These are phyloP conservation scores for Pythium phragmiticola DNA, from an alignment of 352 stramenopile genomes.

Conservation along the genomic window DNA sequence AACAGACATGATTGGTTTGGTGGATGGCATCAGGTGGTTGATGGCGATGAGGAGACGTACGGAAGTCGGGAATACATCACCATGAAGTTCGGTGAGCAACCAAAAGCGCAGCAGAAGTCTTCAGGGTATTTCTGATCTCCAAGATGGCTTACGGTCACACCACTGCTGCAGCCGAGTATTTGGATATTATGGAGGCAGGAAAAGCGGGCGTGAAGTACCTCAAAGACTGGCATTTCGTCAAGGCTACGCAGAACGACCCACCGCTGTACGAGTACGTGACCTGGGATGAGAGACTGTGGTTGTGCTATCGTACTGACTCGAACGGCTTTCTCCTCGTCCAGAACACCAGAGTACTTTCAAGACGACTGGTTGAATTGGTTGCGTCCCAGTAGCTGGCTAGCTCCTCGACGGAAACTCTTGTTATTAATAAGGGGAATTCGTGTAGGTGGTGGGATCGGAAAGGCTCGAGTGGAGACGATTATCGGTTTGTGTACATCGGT, in stretches of 20 bases:
- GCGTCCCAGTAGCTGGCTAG: neutral
- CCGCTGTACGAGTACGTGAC: conserved; percentile 58
- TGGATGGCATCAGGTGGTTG: conserved; percentile 36
- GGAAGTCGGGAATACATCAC: conserved; percentile 50
- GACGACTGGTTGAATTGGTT: conserved; percentile 94
- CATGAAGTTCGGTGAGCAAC: conserved; percentile 57
- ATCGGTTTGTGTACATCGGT: conserved; percentile 97
- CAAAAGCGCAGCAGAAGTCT: no score
- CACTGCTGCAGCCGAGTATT: conserved; percentile 47
- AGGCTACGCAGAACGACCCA: conserved; percentile 38
- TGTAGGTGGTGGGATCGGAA: conserved; percentile 79
- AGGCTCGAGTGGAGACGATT: conserved; percentile 75
- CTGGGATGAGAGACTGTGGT: conserved; percentile 10
- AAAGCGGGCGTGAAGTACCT: conserved; percentile 64
- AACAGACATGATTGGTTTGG: neutral
- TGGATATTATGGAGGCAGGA: conserved; percentile 49
- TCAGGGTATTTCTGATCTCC: neutral
- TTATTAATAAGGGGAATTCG: neutral
- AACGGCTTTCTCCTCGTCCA: conserved; percentile 25
- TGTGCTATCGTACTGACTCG: neutral
- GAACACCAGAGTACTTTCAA: conserved; percentile 82
- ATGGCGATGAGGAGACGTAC: conserved; percentile 58
- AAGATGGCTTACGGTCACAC: neutral
- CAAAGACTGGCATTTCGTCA: conserved; percentile 88
- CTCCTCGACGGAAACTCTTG: neutral